Evolutionary conservation across 2,329 filamentous ascomycete species (phyloP), one percentile per base, ranked within the genome.

Genomic region (Curvularia lunata): DNA sequence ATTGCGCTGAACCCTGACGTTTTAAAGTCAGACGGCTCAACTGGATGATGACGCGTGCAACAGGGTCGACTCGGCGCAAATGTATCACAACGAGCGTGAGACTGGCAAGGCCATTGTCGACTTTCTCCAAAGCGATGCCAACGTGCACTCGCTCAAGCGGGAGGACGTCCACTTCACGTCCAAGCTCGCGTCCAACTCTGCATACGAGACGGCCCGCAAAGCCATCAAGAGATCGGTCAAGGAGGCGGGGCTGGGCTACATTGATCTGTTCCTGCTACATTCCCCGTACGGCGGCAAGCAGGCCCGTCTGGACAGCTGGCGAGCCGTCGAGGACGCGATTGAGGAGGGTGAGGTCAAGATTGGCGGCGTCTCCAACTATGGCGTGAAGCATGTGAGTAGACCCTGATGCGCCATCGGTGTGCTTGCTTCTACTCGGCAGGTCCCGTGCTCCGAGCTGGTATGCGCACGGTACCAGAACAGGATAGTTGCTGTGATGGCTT

Each of bases 181-280:
- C 34, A 96, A 95, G 79, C 82, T 95, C 13, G 86, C 86, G 1
- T 86, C 83, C 56, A 91, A 88, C 70, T 81, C 81, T 1, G 83
- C 83, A 4, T 94, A 93, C 74, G 84, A 89, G n/a, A 79, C 80
- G 3, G 90, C 90, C 23, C 84, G 88, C 48, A 79, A 78, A 59
- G 87, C 88, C 0, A 91, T 95, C 62, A 85, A 82, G 60, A 74
- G 84, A 71, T 89, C 85, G 28, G 81, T 92, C 4, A 82, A 86
- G 46, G 83, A 84, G 54, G 87, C 85, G 23, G 88, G 86, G 0
- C 77, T 93, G 28, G 89, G 86, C 0, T 92, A 93, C 73, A 86
- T 94, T 54, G 91, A 95, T 69, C 75, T 95, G 43, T 93, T 94
- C 74, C 79, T 96, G 10, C 80, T 95, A 54, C 91, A 95, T 71